A percentile compares a stretch with the other conserved stretches of the same genome.
These are phyloP conservation scores for Pleurotus cornucopiae DNA, from an alignment of 768 basidiomycete genomes.

Conservation along the genomic window DNA sequence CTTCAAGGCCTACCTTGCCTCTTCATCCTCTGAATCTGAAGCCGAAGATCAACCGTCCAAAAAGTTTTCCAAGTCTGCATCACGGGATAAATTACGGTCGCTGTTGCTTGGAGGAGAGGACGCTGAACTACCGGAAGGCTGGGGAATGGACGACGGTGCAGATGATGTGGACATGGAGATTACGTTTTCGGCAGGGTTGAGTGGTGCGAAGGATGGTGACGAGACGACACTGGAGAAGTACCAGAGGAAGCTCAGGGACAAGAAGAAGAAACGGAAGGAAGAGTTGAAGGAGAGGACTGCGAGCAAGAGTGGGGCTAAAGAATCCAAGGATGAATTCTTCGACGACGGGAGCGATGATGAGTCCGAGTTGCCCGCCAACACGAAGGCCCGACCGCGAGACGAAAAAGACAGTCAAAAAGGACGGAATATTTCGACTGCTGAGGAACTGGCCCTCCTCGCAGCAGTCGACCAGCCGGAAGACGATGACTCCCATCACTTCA, in stretches of 20 bases:
- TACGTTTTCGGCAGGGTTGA: conserved; percentile 87
- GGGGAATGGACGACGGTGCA: conserved; percentile 49
- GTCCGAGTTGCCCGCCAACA: conserved; percentile 8
- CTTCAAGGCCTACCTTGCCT: conserved; percentile 76
- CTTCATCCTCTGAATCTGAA: conserved; percentile 64
- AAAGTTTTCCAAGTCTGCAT: conserved; percentile 34
- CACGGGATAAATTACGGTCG: conserved; percentile 71
- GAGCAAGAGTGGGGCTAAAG: conserved; percentile 15
- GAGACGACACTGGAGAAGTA: conserved; percentile 85
- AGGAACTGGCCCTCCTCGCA: conserved; percentile 63
- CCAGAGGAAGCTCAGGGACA: conserved; percentile 86
- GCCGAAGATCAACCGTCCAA: conserved; percentile 29
- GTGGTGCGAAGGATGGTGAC: conserved; percentile 37
- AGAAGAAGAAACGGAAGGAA: conserved; percentile 76
- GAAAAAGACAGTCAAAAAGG: conserved; percentile 18
- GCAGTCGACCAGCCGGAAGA: conserved; percentile 45
- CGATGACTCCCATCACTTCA: conserved; percentile 73
- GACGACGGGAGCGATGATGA: conserved; percentile 36
- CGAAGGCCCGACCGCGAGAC: conserved; percentile 6
- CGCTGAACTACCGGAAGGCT: conserved; percentile 78
- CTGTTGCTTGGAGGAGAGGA: conserved; percentile 66
- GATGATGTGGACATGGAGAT: conserved; percentile 86
- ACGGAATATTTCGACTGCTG: conserved; percentile 32
- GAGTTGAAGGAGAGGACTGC: conserved; percentile 42
- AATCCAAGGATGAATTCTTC: conserved; percentile 73